Evolutionary conservation across 2,329 filamentous ascomycete species (phyloP).

Genomic region (Dryadomyces quercivorus): DNA sequence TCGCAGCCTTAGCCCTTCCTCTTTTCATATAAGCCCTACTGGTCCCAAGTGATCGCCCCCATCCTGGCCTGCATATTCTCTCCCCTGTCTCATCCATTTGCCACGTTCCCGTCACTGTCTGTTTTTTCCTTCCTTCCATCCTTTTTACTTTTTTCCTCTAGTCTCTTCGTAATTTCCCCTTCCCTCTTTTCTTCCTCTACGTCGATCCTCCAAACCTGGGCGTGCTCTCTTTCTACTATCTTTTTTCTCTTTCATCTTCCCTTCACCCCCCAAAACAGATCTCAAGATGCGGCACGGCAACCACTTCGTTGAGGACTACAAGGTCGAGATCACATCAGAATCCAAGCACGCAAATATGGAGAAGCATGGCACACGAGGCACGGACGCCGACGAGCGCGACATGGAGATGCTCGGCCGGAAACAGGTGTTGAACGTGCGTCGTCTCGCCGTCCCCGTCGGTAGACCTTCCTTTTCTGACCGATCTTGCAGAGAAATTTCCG

Average conservation of each 20-base stretch:
- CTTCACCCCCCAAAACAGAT: background rate
- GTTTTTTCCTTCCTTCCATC: background rate
- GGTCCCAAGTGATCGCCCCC: background rate
- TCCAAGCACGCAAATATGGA: constrained; percentile 10
- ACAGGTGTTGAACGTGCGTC: constrained; percentile 13
- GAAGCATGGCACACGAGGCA: constrained; percentile 12
- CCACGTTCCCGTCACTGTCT: background rate
- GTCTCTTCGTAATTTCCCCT: background rate
- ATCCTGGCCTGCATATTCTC: background rate
- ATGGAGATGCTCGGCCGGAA: constrained; percentile 17
- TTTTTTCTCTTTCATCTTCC: background rate
- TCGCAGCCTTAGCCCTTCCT: background rate
- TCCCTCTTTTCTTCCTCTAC: too few species aligned
- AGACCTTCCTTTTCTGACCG: background rate
- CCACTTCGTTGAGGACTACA: constrained; percentile 9
- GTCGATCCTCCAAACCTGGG: background rate
- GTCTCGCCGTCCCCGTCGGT: background rate
- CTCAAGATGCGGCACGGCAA: constrained; percentile 2
- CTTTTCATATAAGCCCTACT: background rate
- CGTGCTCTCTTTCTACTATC: too few species aligned
- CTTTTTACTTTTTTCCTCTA: background rate
- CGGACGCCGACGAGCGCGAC: constrained; percentile 18
- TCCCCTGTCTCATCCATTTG: background rate
- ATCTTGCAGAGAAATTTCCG: constrained; percentile 31
- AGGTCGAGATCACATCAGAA: constrained; percentile 7